These are phyloP conservation scores for Tilletia indica DNA, from an alignment of 1,284 basidiomycete genomes.

Conservation along the genomic window DNA sequence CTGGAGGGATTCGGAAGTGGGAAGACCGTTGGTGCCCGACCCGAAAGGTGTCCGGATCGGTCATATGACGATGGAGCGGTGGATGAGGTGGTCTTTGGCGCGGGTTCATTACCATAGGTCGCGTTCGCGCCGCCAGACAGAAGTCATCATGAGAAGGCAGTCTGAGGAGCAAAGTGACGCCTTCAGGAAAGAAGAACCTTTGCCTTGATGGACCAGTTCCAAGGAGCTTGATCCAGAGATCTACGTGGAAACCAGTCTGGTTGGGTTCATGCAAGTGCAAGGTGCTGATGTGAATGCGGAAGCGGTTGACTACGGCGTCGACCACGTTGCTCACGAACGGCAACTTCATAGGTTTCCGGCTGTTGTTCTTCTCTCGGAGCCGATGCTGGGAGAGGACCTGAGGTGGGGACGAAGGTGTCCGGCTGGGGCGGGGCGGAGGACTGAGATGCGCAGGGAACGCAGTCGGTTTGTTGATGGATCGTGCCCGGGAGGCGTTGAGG, in stretches of 20 bases:
- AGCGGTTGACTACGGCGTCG: not conserved
- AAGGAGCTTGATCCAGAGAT: slow-evolving; percentile 4
- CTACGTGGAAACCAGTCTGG: slow-evolving; percentile 11
- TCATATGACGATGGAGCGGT: too few species aligned
- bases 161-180: not conserved
- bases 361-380: not conserved
- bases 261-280: slow-evolving; percentile 12
- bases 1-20: too few species aligned
- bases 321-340: not conserved
- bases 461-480: too few species aligned
- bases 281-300: not conserved
- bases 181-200: slow-evolving; percentile 13
- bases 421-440: too few species aligned
- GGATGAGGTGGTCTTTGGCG: not conserved
- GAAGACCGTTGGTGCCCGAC: too few species aligned
- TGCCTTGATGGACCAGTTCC: slow-evolving; percentile 6
- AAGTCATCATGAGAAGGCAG: slow-evolving; percentile 10
- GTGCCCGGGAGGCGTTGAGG: too few species aligned
- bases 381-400: not conserved
- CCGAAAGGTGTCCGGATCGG: too few species aligned
- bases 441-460: too few species aligned
- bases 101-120: not conserved
- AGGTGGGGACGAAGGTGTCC: not conserved
- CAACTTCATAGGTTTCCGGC: not conserved
- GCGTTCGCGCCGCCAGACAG: too few species aligned